Evolutionary conservation across 139 green algal species (phyloP), one percentile per base, ranked within the genome.

Genomic region (Pleodorina starrii): DNA sequence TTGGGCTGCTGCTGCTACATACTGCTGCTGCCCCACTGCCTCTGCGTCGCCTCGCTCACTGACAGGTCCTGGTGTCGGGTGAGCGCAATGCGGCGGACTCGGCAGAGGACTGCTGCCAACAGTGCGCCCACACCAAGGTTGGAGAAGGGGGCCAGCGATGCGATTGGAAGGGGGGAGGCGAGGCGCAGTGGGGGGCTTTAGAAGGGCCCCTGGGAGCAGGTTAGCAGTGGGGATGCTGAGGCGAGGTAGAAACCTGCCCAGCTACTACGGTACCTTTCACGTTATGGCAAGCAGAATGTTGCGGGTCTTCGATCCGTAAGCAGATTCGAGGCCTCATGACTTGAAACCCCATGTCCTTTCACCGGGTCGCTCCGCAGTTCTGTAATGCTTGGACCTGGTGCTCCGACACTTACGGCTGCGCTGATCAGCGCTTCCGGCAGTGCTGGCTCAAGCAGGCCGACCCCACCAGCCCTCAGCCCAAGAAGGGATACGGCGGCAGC

Each of bases 371-470:
- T 32, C 54, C 6, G 21, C 60, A 87, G 81, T 19, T 42, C 2
- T 87, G 81, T 63, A 87, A 78, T n/a, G 21, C 27, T 0, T 87
- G 81, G 81, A 87, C 63, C 43, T 87, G 81, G 81, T 87, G 81
- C 63, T 32, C 43, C 2, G 63, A 79, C 43, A 10, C 81, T n/a
- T 5, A 6, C 0, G 63, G 81, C 21, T 87, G 81, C 63, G 21
- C 25, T 5, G 81, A 63, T 5, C 36, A 87, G 63, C 29, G 81
- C n/a, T 87, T 79, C 63, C 60, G 81, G 7, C 81, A 87, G 81
- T 87, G 81, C 81, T 87, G 81, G 81, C 81, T 87, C 29, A 87
- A 87, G 81, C 43, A 78, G 36, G 81, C n/a, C 14, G 63, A 87
- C 81, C 81, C 81, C 6, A 10, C 5, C 63, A 87, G 48, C 81